Evolutionary conservation across 495 filamentous ascomycete genomes (phyloP).

Genomic region (Aspergillus cristatus): DNA sequence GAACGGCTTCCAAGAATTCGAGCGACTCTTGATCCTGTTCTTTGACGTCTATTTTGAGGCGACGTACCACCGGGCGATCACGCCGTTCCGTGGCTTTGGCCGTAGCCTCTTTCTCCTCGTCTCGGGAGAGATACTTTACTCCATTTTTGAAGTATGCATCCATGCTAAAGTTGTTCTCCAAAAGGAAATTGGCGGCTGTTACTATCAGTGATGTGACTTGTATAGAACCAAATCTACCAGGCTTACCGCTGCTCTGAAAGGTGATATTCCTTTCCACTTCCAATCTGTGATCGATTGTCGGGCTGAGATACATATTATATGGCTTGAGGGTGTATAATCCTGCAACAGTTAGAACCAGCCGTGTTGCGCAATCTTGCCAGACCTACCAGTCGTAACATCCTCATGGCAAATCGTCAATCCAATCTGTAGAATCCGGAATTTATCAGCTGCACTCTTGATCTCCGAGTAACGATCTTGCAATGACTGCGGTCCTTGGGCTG

Average conservation of each 20-base stretch:
- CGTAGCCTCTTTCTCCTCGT: slow-evolving; percentile 45
- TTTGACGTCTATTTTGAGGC: slow-evolving; percentile 40
- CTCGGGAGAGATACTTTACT: slow-evolving; percentile 58
- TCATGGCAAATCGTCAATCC: slow-evolving; percentile 61
- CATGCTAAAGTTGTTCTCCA: slow-evolving; percentile 54
- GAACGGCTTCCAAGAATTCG: slow-evolving; percentile 44
- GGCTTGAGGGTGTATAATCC: slow-evolving; percentile 52
- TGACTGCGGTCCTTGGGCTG: slow-evolving; percentile 21
- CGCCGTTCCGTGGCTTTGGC: slow-evolving; percentile 15
- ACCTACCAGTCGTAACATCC: slow-evolving; percentile 37
- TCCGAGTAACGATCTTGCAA: slow-evolving; percentile 60
- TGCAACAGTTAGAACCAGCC: no score
- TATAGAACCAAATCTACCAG: no score
- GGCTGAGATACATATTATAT: slow-evolving; percentile 61
- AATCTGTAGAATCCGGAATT: slow-evolving; percentile 66
- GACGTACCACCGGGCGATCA: slow-evolving; percentile 17
- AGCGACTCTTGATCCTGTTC: slow-evolving; percentile 44
- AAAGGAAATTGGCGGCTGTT: slow-evolving; percentile 54
- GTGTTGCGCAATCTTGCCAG: no score
- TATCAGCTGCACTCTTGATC: slow-evolving; percentile 54
- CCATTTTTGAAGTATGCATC: slow-evolving; percentile 47
- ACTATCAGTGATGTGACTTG: slow-evolving; percentile 4
- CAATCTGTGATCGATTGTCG: slow-evolving; percentile 37
- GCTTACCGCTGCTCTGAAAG: slow-evolving; percentile 45
- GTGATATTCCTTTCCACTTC: slow-evolving; percentile 47